phyloP scores from a whole-genome alignment of 1,284 basidiomycete species.

The Cutaneotrichosporon dermatis region DNA sequence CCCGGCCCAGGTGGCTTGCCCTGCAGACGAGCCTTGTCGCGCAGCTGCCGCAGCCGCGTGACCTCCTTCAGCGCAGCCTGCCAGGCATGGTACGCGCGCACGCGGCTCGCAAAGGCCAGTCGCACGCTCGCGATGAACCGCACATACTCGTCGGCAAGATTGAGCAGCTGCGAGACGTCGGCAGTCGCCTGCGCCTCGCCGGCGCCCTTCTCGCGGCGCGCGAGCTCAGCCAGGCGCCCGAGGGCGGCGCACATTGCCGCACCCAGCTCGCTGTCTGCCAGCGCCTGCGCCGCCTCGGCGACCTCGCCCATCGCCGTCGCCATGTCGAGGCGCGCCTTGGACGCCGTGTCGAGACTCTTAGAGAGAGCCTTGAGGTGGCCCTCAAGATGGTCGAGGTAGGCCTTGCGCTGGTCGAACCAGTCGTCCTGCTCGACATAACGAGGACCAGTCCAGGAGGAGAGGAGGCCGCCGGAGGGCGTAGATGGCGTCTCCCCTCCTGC shows the following conservation, averaged over 20 bases:
- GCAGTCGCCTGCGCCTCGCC: constrained; percentile 69
- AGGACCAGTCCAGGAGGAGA: constrained; percentile 73
- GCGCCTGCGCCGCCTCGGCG: constrained; percentile 60
- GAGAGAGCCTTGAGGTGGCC: constrained; percentile 78
- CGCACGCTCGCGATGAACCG: constrained; percentile 84
- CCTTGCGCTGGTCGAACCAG: constrained; percentile 89
- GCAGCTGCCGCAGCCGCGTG: constrained; percentile 63
- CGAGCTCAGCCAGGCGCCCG: constrained; percentile 65
- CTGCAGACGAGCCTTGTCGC: constrained; percentile 75
- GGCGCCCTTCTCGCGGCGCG: constrained; percentile 64
- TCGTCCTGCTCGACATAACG: constrained; percentile 92
- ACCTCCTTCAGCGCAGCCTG: constrained; percentile 73
- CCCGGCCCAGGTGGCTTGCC: constrained; percentile 54
- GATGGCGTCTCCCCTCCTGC: constrained; percentile 4
- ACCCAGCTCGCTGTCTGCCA: constrained; percentile 71
- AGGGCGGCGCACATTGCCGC: constrained; percentile 65
- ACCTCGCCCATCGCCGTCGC: constrained; percentile 67
- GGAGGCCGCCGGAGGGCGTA: constrained; percentile 53
- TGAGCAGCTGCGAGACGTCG: constrained; percentile 71
- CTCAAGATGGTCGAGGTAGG: constrained; percentile 84
- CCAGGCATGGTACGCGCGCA: constrained; percentile 76
- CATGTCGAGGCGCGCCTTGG: constrained; percentile 73
- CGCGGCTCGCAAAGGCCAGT: constrained; percentile 66
- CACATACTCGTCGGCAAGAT: constrained; percentile 82
- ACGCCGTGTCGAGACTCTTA: constrained; percentile 74